phyloP scores from a whole-genome alignment of 495 filamentous ascomycete species.

The Hypomontagnella submonticulosa region DNA sequence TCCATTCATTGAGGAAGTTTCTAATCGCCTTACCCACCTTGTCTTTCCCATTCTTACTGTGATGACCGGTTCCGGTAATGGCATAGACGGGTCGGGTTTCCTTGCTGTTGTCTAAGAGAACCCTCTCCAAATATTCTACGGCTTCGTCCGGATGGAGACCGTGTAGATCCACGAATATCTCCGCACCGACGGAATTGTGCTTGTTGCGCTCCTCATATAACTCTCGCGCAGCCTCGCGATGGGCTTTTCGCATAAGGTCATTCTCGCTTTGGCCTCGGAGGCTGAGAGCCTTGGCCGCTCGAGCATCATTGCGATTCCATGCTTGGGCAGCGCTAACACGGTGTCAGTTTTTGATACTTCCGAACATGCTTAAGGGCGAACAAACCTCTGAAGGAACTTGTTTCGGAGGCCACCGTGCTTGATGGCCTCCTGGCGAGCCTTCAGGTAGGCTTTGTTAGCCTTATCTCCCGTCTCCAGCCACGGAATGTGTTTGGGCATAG shows the following conservation, averaged over 20 bases:
- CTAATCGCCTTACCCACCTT: conserved; percentile 96
- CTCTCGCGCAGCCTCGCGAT: conserved; percentile 90
- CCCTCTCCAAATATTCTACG: conserved; percentile 89
- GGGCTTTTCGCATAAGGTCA: conserved; percentile 94
- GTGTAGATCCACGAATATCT: conserved; percentile 95
- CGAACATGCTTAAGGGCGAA: background rate
- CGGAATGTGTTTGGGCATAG: conserved; percentile 88
- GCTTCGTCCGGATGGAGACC: conserved; percentile 97
- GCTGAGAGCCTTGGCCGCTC: conserved; percentile 93
- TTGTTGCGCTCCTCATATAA: conserved; percentile 96
- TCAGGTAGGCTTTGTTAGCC: conserved; percentile 93
- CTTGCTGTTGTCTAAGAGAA: conserved; percentile 81
- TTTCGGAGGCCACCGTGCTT: conserved; percentile 95
- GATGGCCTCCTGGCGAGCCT: conserved; percentile 92
- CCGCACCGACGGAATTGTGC: conserved; percentile 65
- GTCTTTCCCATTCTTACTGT: conserved; percentile 98
- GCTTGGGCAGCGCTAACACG: conserved; percentile 87
- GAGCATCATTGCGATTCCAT: conserved; percentile 99
- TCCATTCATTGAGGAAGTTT: conserved; percentile 92
- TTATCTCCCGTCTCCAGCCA: conserved; percentile 96
- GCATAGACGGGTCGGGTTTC: conserved; percentile 86
- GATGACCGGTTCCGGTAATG: conserved; percentile 96
- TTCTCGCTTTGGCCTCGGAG: conserved; percentile 96
- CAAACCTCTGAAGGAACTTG: conserved; percentile 94
- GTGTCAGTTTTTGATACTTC: conserved; percentile 40